A percentile compares a stretch with the other conserved stretches of the same genome.
phyloP scores from a whole-genome alignment of 1,139 yeast genomes.

The Ogataea hybrid region DNA sequence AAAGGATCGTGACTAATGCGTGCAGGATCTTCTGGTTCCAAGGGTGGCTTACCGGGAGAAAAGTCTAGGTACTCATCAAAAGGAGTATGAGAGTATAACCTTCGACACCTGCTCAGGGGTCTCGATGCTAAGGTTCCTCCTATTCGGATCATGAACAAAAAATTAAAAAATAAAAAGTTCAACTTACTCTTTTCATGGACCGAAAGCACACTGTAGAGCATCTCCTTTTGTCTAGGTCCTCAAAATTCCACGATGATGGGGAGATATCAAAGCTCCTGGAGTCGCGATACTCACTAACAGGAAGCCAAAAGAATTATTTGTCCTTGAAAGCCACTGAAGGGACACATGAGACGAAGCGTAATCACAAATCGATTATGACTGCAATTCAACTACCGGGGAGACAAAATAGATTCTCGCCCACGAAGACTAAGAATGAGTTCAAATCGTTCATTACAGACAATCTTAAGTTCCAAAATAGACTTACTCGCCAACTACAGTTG shows the following conservation, averaged over 20 bases:
- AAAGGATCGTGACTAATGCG: conserved; percentile 14
- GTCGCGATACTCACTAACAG: conserved; percentile 53
- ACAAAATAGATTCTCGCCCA: conserved; percentile 23
- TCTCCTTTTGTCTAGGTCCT: conserved; percentile 48
- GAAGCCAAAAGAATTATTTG: conserved; percentile 59
- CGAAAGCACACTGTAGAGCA: conserved; percentile 47
- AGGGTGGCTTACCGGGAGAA: conserved; percentile 30
- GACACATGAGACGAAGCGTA: conserved; percentile 10
- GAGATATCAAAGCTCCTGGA: conserved; percentile 49
- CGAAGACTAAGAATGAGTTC: conserved; percentile 44
- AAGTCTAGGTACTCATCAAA: conserved; percentile 15
- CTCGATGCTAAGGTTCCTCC: neutral
- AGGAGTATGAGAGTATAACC: conserved; percentile 10
- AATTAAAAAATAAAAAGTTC: neutral
- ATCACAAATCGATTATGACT: conserved; percentile 3
- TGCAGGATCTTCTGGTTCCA: conserved; percentile 5
- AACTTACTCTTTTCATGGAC: conserved; percentile 25
- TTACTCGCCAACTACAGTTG: no score
- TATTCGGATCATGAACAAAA: neutral
- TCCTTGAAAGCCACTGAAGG: conserved; percentile 42
- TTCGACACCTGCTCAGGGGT: neutral
- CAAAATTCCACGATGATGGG: conserved; percentile 37
- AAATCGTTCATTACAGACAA: no score
- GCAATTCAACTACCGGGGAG: conserved; percentile 4
- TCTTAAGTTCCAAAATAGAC: no score